Evolutionary conservation across 2,329 filamentous ascomycete species (phyloP), one percentile per base, ranked within the genome.

Genomic region (Nannizziopsis arthrosporioides): DNA sequence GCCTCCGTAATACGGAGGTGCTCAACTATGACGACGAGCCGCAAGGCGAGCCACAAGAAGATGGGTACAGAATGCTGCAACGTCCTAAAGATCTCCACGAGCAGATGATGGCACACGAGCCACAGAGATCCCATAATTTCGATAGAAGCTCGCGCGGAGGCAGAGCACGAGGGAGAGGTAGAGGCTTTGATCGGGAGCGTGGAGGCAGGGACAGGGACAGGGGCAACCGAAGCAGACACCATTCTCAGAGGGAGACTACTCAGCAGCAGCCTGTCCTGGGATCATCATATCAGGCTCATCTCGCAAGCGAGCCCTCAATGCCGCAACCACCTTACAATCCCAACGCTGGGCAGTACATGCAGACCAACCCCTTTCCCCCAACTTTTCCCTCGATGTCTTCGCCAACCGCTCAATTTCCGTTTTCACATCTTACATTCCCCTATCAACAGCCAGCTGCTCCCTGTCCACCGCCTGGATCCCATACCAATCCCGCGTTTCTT

Each of bases 21-120:
- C 68, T 84, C 36, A 79, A 77, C 58, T 85, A 85, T 55, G 82
- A 84, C 50, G 81, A 87, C 48, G 74, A 76, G 22, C 75, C 57
- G 36, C 60, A 53, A 12, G 64, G 70, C 48, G 74, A 76, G 22
- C 75, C 57, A 36, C 60, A 53, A n/a, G 65, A 71, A 47, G 67
- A 71, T 50, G 66, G 65, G 0, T 90, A 90, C 62, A 82, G 79
- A 53, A 82, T 83, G 4, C 71, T 90, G 14, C 66, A 81, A 15
- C 73, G 85, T 14, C 85, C 85, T 1, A 71, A 75, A 14, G 81
- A 81, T 42, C 79, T 82, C 54, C 65, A 73, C 57, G 62, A 73
- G 62, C 63, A 73, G 59, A 65, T 75, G 69, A 57, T 68, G 14
- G 51, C 55, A 14, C 60, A 62, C 37, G 63, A 68, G 17, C 31